Evolutionary conservation across 495 filamentous ascomycete genomes (phyloP), one percentile per base, ranked within the genome.

Genomic region (Corynascus novoguineensis): DNA sequence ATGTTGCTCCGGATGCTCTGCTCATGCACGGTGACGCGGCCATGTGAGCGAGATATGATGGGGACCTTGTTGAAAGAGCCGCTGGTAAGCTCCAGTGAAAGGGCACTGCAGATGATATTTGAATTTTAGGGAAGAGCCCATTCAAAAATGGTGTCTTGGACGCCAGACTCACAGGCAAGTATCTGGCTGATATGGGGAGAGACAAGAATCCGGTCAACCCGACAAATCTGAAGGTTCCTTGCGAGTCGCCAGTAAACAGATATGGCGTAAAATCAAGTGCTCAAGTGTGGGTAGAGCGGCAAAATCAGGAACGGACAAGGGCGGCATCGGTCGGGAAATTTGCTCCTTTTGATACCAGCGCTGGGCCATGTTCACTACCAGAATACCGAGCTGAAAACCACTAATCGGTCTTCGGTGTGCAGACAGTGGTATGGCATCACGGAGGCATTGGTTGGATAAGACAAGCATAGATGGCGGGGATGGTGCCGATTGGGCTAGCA

Each of bases 151-250:
- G 44, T n/a, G n/a, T n/a, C n/a, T n/a, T n/a, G n/a, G n/a, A n/a
- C n/a, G n/a, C n/a, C n/a, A 22, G 44, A 31, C 60, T 34, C 52
- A 66, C 65, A 47, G 28, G 64, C 65, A 5, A 65, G 38, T n/a
- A 64, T 53, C 38, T 66, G 59, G 22, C 35, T 62, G 32, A 62
- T 11, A 19, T 59, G 10, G n/a, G 65, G 65, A 35, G 66, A 64
- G 9, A 60, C 28, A 21, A 64, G 25, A 3, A 62, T 50, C 11
- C 64, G 62, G 41, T 64, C 48, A 10, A 67, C 57, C 42, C 64
- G 56, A n/a, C 62, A 62, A 50, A 62, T 52, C 45, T 67, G 58
- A 42, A 64, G 57, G 35, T 62, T 60, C 61, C 62, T 62, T 67
- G 12, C 9, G 5, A 29, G 38, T 19, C 12, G 55, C 47, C 19